phyloP scores from a whole-genome alignment of 805 yeast species.

The Candida golubevii region DNA sequence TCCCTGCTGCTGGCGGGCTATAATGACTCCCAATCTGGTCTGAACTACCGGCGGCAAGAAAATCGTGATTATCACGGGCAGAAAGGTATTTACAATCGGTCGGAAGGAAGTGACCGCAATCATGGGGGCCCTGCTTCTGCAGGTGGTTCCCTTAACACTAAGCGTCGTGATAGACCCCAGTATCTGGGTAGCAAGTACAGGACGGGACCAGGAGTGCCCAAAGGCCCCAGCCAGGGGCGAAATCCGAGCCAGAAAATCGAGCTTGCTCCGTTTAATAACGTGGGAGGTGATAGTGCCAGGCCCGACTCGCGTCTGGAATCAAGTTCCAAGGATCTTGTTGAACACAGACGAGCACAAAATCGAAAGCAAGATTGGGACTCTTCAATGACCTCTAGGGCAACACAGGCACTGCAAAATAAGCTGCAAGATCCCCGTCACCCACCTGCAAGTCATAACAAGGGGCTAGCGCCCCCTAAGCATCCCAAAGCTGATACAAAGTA shows the following conservation, averaged over 20 bases:
- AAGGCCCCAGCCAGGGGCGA: background rate
- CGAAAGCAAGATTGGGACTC: too few relatives aligned
- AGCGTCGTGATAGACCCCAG: slow-evolving; percentile 10
- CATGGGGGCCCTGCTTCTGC: background rate
- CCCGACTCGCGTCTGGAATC: too few relatives aligned
- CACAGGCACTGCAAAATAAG: too few relatives aligned
- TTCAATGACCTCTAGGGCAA: too few relatives aligned
- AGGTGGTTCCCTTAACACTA: background rate
- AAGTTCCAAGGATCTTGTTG: too few relatives aligned
- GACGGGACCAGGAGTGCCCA: slow-evolving; percentile 4
- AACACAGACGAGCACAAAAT: too few relatives aligned
- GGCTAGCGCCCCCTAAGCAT: too few relatives aligned
- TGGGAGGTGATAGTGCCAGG: too few relatives aligned
- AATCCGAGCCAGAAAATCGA: background rate
- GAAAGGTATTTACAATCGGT: slow-evolving; percentile 5
- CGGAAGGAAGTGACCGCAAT: background rate
- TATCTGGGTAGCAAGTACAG: slow-evolving; percentile 16
- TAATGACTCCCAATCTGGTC: slow-evolving; percentile 1
- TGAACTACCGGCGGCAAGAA: slow-evolving; percentile 9
- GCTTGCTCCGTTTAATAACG: background rate
- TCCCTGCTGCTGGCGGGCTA: background rate
- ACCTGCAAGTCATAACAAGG: too few relatives aligned
- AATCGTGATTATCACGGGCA: slow-evolving; percentile 12
- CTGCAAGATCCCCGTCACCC: too few relatives aligned
- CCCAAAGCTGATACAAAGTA: too few relatives aligned